Conservation (phyloP, 169 alveolate genomes). For the Eimeria nieschulzi region DNA sequence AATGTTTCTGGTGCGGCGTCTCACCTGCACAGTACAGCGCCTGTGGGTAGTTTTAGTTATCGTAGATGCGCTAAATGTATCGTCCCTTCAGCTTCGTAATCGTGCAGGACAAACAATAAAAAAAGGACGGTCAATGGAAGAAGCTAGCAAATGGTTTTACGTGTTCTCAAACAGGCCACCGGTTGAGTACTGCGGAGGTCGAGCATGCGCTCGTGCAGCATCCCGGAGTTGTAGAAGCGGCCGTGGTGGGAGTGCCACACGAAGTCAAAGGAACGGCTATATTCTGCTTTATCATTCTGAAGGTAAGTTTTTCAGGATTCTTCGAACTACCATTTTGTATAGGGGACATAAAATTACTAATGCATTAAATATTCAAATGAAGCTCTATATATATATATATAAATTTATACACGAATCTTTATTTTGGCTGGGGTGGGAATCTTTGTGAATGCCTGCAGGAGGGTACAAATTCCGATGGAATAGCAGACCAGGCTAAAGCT, state of each 20-base stretch:
- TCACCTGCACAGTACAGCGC: too few species aligned
- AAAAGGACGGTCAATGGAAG: too few species aligned
- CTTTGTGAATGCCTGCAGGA: neutral
- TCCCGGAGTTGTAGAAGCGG: slow-evolving; percentile 90
- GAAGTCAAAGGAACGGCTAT: slow-evolving; percentile 94
- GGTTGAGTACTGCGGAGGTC: slow-evolving; percentile 94
- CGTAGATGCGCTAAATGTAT: too few species aligned
- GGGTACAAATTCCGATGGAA: neutral
- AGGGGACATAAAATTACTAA: too few species aligned
- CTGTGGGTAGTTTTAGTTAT: too few species aligned
- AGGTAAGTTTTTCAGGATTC: slow-evolving; percentile 39
- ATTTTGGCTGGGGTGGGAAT: neutral
- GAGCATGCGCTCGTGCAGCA: slow-evolving; percentile 93
- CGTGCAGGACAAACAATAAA: too few species aligned
- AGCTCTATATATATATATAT: neutral
- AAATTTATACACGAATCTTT: neutral
- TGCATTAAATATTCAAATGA: neutral
- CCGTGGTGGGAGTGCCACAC: slow-evolving; percentile 94
- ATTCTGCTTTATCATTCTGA: slow-evolving; percentile 91
- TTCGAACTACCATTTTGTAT: too few species aligned
- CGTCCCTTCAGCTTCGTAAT: too few species aligned
- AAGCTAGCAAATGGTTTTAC: neutral
- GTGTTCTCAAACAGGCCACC: slow-evolving; percentile 85
- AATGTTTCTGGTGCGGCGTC: slow-evolving; percentile 85
- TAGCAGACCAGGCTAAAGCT: slow-evolving; percentile 9